Evolutionary conservation across 345 rosid genomes (phyloP), one percentile per base, ranked within the genome.

Genomic region (Ailanthus altissimus): DNA sequence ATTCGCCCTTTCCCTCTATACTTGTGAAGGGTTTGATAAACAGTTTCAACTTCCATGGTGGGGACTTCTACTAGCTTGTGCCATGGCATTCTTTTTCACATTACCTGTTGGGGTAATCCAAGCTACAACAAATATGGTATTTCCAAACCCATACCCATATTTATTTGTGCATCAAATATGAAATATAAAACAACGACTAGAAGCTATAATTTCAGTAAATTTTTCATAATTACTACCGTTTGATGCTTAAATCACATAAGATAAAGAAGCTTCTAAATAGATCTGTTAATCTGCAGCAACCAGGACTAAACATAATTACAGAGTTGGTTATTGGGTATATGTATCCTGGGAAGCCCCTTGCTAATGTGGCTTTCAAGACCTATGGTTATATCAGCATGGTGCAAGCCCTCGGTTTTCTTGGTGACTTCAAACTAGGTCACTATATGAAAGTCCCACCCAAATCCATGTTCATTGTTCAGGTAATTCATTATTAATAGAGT

Each of bases 91-190:
- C 54, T 57, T 82, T 77, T 87, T 89, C 80, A 86, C 88, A 26
- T 80, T 89, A 40, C 90, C 89, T 0, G 62, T 83, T 51, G 90
- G 89, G 3, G 86, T 86, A 23, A 86, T 89, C 42, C 79, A 79
- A 46, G 93, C 93, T n/a, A 89, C 93, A 42, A 89, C 93, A 21
- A 87, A 86, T 73, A 80, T 76, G 87, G 92, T 89, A 76, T 11
- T 7, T 54, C 4, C 23, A 0, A 21, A 5, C 32, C 23, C 8
- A 16, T n/a, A 59, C 74, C 6, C 32, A 23, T 7, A 45, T 73
- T 74, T 1, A 54, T n/a, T 38, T 28, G 7, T 10, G 2, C n/a
- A 56, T 38, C 46, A 71, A 50, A 38, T n/a, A 54, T 54, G 63
- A 21, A 54, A 71, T 0, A 51, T 16, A n/a, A 32, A 32, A n/a